phyloP scores from a whole-genome alignment of 2,329 filamentous ascomycete genomes.

The Neopestalotiopsis clavispora region DNA sequence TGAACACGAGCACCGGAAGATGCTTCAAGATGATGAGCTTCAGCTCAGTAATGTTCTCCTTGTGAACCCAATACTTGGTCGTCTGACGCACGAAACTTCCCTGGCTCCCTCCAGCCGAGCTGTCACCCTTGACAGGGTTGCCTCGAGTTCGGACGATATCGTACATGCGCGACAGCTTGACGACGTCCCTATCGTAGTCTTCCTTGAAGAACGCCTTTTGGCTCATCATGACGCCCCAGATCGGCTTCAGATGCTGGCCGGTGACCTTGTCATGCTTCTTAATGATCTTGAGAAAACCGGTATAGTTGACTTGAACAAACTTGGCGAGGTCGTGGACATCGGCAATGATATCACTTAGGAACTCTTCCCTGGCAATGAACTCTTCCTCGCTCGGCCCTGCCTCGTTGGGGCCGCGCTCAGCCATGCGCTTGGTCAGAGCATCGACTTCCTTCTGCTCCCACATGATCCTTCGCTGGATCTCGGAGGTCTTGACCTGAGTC shows the following conservation, averaged over 20 bases:
- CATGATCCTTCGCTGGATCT: slow-evolving; percentile 93
- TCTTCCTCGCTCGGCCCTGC: slow-evolving; percentile 82
- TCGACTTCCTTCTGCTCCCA: slow-evolving; percentile 84
- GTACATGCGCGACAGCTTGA: slow-evolving; percentile 93
- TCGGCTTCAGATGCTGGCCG: slow-evolving; percentile 87
- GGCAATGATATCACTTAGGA: slow-evolving; percentile 96
- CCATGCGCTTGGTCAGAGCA: slow-evolving; percentile 67
- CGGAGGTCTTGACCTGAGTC: slow-evolving; percentile 95
- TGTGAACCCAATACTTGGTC: slow-evolving; percentile 99
- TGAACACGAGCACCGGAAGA: slow-evolving; percentile 95
- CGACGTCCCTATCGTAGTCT: slow-evolving; percentile 95
- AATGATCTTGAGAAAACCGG: slow-evolving; percentile 99
- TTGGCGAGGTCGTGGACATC: slow-evolving; percentile 98
- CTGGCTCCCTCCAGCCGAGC: slow-evolving; percentile 86
- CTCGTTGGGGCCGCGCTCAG: slow-evolving; percentile 62
- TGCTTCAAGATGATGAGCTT: slow-evolving; percentile 99
- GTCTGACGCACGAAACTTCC: slow-evolving; percentile 97
- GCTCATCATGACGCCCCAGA: slow-evolving; percentile 94
- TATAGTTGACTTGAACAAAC: slow-evolving; percentile 98
- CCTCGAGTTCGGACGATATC: slow-evolving; percentile 92
- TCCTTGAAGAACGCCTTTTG: slow-evolving; percentile 99
- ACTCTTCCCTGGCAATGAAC: slow-evolving; percentile 91
- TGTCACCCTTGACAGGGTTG: slow-evolving; percentile 90
- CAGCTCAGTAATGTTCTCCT: slow-evolving; percentile 96
- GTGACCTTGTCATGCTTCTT: slow-evolving; percentile 99